These are phyloP conservation scores for Fomitopsis palustris DNA, from an alignment of 1,284 basidiomycete genomes.

Conservation along the genomic window DNA sequence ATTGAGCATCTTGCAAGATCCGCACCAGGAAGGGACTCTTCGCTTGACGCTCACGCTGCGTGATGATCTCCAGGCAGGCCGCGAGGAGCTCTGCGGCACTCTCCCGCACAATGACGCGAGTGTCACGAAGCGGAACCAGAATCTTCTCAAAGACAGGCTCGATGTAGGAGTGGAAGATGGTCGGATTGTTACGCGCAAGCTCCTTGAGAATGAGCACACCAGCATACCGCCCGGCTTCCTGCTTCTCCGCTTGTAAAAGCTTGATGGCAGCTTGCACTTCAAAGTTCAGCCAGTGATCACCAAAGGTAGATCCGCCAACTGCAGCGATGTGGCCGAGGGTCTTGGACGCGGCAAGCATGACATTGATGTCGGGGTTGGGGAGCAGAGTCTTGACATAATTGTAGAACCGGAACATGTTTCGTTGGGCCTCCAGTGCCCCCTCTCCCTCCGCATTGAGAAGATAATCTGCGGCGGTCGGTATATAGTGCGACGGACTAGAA, in stretches of 20 bases:
- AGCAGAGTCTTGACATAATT: conserved; percentile 88
- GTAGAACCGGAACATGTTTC: conserved; percentile 83
- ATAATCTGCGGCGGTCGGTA: conserved; percentile 46
- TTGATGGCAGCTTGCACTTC: conserved; percentile 83
- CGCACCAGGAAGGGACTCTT: conserved; percentile 70
- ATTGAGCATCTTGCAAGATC: conserved; percentile 87
- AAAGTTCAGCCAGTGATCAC: conserved; percentile 84
- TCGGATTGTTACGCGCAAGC: conserved; percentile 82
- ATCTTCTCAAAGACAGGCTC: conserved; percentile 88
- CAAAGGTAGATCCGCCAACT: conserved; percentile 78
- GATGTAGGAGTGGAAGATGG: conserved; percentile 85
- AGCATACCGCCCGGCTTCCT: conserved; percentile 76
- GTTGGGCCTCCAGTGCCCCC: conserved; percentile 72
- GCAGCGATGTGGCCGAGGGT: conserved; percentile 81
- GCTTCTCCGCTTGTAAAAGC: conserved; percentile 71
- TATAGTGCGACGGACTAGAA: background rate
- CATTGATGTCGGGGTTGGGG: conserved; percentile 79
- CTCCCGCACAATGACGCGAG: conserved; percentile 83
- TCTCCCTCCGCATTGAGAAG: conserved; percentile 70
- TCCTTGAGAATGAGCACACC: conserved; percentile 90
- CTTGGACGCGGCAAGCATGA: conserved; percentile 88
- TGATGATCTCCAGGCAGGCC: conserved; percentile 85
- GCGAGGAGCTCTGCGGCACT: conserved; percentile 89
- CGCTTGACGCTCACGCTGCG: conserved; percentile 64
- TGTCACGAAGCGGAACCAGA: conserved; percentile 83